These are phyloP conservation scores for Colletotrichum lupini DNA, from an alignment of 2,329 filamentous ascomycete genomes.

Conservation along the genomic window DNA sequence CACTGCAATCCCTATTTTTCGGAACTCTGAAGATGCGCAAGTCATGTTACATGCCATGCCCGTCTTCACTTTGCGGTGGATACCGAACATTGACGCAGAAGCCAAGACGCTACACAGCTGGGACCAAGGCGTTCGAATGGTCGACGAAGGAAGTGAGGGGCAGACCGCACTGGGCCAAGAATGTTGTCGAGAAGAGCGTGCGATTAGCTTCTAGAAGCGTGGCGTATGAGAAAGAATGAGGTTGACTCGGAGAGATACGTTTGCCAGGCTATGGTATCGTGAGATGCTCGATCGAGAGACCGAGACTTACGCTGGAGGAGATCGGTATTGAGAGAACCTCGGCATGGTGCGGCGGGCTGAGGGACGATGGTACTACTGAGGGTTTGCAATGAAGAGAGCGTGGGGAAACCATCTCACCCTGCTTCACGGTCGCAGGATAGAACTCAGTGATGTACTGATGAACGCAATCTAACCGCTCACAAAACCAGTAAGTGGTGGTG, in stretches of 20 bases:
- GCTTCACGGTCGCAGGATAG: not conserved
- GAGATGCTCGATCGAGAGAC: too few relatives aligned
- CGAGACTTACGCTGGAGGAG: slow-evolving; percentile 38
- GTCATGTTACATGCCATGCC: slow-evolving; percentile 56
- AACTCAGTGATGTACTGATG: too few relatives aligned
- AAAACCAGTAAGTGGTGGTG: not conserved
- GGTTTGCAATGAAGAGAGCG: not conserved
- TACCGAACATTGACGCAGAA: slow-evolving; percentile 81
- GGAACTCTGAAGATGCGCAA: too few relatives aligned
- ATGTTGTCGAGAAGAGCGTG: slow-evolving; percentile 73
- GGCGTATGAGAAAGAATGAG: slow-evolving; percentile 74
- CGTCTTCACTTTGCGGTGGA: slow-evolving; percentile 74
- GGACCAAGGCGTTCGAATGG: slow-evolving; percentile 79
- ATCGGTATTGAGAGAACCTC: slow-evolving; percentile 40
- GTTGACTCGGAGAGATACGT: slow-evolving; percentile 85
- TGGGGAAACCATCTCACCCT: not conserved
- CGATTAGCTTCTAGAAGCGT: slow-evolving; percentile 74
- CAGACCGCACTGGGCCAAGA: slow-evolving; percentile 93
- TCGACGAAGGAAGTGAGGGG: slow-evolving; percentile 88
- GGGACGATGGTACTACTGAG: not conserved
- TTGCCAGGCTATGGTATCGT: slow-evolving; percentile 90
- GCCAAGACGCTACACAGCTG: slow-evolving; percentile 76
- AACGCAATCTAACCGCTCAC: too few relatives aligned
- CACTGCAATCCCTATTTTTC: too few relatives aligned
- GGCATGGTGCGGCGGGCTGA: slow-evolving; percentile 19